Conservation (phyloP, 139 green algal species). For the Chlorella sp. region DNA sequence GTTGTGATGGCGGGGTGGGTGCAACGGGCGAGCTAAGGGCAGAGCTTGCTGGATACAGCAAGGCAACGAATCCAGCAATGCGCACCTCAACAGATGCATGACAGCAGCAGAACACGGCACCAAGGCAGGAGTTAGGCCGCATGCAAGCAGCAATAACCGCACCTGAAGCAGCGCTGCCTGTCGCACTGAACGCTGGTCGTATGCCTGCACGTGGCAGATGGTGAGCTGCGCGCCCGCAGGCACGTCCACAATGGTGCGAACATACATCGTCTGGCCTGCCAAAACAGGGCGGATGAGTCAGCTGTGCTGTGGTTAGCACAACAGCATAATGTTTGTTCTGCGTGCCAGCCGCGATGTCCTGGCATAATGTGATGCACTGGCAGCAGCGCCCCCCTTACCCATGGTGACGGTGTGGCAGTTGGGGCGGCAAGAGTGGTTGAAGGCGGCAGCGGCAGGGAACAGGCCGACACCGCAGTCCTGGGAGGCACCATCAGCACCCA, state of each 20-base stretch:
- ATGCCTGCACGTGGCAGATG: slow-evolving; percentile 22
- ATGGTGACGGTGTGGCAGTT: slow-evolving; percentile 14
- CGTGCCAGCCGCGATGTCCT: too few relatives aligned
- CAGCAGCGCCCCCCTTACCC: background rate
- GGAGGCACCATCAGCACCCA: slow-evolving; percentile 6
- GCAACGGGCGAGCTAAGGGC: too few relatives aligned
- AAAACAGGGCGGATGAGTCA: background rate
- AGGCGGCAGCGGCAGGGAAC: slow-evolving; percentile 9
- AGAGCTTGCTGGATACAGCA: too few relatives aligned
- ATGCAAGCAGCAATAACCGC: too few relatives aligned
- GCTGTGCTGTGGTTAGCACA: background rate
- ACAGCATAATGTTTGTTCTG: too few relatives aligned
- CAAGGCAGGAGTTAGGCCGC: too few relatives aligned
- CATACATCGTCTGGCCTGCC: slow-evolving; percentile 29
- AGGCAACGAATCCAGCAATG: too few relatives aligned
- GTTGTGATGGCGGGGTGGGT: background rate
- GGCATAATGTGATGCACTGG: background rate
- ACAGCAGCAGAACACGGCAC: too few relatives aligned
- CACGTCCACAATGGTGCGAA: slow-evolving; percentile 39
- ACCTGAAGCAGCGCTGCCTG: slow-evolving; percentile 17
- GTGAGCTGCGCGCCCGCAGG: slow-evolving; percentile 30
- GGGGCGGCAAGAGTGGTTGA: slow-evolving; percentile 10
- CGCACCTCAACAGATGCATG: too few relatives aligned
- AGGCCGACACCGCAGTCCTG: slow-evolving; percentile 15
- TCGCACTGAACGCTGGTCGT: slow-evolving; percentile 22